Base-by-base conservation (phyloP, 2,329 filamentous ascomycete species). In the Fusarium staphyleae region DNA sequence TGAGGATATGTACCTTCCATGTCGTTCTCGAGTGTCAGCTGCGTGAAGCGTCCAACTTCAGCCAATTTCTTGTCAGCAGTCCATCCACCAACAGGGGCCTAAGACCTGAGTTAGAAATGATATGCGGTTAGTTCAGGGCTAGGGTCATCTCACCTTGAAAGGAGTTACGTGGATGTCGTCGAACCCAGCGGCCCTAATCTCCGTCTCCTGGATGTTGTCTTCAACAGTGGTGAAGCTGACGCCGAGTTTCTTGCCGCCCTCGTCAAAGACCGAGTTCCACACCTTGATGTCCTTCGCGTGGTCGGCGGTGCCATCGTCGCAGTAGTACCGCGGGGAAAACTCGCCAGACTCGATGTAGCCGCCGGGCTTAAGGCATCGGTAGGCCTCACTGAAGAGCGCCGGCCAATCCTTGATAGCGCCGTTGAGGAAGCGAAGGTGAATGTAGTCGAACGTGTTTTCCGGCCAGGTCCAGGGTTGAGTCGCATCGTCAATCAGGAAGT, bases 331-430 rank as follows among this genome's bases (percentile, higher is more conserved):
- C 12, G 50, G 44, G 10, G 37, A 44, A 13, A 48, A 42, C 24
- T 56, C 53, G 16, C 43, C 48, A 5, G 48, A 47, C 14, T 57
- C 49, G 26, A 57, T 15, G 14, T 54, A 57, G 14, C 49, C 49
- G n/a, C 49, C 44, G 7, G 45, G 49, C 22, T 54, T 49, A n/a
- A 34, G 41, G 36, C 24, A 49, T 1, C 37, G 41, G 22, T 46
- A 55, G 3, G 30, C 41, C 37, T 55, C 33, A 13, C 34, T 18
- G 33, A 47, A 50, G 5, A 54, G 9, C 11, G 28, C 26, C 1
- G 12, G 15, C 34, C 33, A 50, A 9, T 54, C 40, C n/a, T 41
- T 26, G 14, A 50, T 16, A 1, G 39, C 41, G 15, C 40, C 33
- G 15, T 45, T 40, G 18, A 46, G 29, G 16, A 50, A 50, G 12